These are phyloP conservation scores for Xanthoceras sorbifolium DNA, from an alignment of 345 rosid species.

Conservation along the genomic window DNA sequence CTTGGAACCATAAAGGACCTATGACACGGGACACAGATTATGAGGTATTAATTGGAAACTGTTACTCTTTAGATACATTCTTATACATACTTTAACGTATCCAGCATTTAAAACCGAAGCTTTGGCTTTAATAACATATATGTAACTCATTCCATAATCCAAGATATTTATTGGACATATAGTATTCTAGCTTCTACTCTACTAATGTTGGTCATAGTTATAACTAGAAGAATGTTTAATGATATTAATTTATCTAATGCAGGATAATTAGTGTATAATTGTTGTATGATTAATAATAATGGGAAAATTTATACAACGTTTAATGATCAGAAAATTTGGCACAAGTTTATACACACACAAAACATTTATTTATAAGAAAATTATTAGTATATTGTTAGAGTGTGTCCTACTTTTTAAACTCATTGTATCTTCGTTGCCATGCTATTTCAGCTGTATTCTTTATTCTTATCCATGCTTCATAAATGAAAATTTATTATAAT, in stretches of 20 bases:
- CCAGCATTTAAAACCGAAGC: background rate
- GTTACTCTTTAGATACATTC: background rate
- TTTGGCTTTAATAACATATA: background rate
- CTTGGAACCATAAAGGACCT: background rate
- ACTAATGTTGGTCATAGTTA: background rate
- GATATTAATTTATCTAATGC: background rate
- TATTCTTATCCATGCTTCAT: background rate
- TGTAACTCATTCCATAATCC: background rate
- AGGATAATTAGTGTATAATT: background rate
- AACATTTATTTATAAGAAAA: background rate
- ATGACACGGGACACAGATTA: background rate
- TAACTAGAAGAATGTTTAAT: background rate
- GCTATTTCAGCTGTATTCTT: background rate
- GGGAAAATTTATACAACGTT: background rate
- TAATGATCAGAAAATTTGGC: background rate
- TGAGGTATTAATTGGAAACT: background rate
- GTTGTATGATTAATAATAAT: background rate
- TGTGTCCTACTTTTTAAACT: background rate
- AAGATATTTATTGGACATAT: background rate
- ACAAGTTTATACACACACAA: too few species aligned
- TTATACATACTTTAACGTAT: background rate
- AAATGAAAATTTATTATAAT: background rate
- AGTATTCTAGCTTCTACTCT: background rate
- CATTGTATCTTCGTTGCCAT: background rate
- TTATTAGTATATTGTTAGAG: background rate